Evolutionary conservation across 345 rosid genomes (phyloP).

Genomic region (Gossypium anomalum): DNA sequence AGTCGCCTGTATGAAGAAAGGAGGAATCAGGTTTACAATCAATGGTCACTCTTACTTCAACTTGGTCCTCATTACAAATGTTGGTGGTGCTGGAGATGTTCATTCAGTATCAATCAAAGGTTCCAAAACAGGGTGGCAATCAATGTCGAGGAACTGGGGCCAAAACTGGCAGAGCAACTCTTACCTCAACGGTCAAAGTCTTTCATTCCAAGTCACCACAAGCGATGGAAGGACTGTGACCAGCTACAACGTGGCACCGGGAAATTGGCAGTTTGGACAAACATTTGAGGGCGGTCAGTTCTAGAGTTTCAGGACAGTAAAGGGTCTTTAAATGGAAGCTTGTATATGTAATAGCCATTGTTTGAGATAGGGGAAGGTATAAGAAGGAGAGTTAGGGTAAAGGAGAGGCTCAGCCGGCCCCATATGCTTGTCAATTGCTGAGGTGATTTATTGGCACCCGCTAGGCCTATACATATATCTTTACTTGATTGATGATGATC

Average conservation of each 20-base stretch:
- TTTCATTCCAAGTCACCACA: slow-evolving; percentile 86
- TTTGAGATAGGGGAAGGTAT: background rate
- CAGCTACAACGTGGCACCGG: slow-evolving; percentile 50
- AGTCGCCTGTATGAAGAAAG: slow-evolving; percentile 81
- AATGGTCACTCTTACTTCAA: slow-evolving; percentile 97
- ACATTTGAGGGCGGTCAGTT: slow-evolving; percentile 73
- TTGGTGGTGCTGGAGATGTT: slow-evolving; percentile 84
- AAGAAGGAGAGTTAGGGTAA: background rate
- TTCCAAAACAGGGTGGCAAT: slow-evolving; percentile 76
- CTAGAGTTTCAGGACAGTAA: slow-evolving; percentile 22
- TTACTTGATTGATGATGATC: background rate
- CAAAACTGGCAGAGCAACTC: slow-evolving; percentile 98
- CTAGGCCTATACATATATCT: slow-evolving; percentile 28
- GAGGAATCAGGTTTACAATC: slow-evolving; percentile 82
- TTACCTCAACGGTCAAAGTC: slow-evolving; percentile 67
- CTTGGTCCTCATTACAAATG: slow-evolving; percentile 73
- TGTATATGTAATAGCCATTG: background rate
- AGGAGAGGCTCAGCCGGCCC: slow-evolving; percentile 20
- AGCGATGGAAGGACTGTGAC: slow-evolving; percentile 78
- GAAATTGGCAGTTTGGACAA: slow-evolving; percentile 83
- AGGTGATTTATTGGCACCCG: slow-evolving; percentile 76
- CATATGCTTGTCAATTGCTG: slow-evolving; percentile 49
- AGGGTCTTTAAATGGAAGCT: background rate
- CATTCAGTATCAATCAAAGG: slow-evolving; percentile 83
- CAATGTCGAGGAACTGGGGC: slow-evolving; percentile 97